These are phyloP conservation scores for Durio zibethinus DNA, from an alignment of 345 rosid species.

Conservation along the genomic window DNA sequence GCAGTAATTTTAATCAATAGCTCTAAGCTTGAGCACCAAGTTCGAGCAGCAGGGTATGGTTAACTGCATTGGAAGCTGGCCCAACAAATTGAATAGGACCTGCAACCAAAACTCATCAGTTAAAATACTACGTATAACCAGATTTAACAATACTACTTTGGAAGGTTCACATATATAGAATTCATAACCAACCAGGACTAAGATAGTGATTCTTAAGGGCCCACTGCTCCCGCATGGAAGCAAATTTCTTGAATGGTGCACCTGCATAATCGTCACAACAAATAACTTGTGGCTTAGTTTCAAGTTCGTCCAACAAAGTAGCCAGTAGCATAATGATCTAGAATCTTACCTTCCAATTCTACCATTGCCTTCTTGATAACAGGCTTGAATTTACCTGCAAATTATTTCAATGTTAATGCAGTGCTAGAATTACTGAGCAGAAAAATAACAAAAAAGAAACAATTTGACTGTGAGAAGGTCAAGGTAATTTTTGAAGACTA, in stretches of 20 bases:
- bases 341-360: slow-evolving; percentile 77
- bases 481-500: not conserved
- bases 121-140: not conserved
- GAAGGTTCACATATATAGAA: not conserved
- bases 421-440: not conserved
- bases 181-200: slow-evolving; percentile 77
- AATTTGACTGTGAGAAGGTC: not conserved
- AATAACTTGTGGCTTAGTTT: not conserved
- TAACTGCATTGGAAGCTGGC: slow-evolving; percentile 55
- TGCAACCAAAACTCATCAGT: slow-evolving; percentile 17
- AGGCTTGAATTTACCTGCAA: slow-evolving; percentile 87
- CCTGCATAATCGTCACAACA: slow-evolving; percentile 38
- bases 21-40: slow-evolving; percentile 57
- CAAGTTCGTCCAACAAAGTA: not conserved
- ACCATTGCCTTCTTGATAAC: slow-evolving; percentile 99
- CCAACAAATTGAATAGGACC: slow-evolving; percentile 95
- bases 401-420: not conserved
- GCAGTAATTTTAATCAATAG: not conserved
- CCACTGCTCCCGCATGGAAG: slow-evolving; percentile 77
- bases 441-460: not conserved
- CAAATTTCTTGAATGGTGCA: slow-evolving; percentile 81
- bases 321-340: not conserved
- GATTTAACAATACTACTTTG: not conserved
- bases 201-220: slow-evolving; percentile 71
- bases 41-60: slow-evolving; percentile 72